Evolutionary conservation across 179 eudicot species (phyloP), one percentile per base, ranked within the genome.

Genomic region (Pouteria campechiana): DNA sequence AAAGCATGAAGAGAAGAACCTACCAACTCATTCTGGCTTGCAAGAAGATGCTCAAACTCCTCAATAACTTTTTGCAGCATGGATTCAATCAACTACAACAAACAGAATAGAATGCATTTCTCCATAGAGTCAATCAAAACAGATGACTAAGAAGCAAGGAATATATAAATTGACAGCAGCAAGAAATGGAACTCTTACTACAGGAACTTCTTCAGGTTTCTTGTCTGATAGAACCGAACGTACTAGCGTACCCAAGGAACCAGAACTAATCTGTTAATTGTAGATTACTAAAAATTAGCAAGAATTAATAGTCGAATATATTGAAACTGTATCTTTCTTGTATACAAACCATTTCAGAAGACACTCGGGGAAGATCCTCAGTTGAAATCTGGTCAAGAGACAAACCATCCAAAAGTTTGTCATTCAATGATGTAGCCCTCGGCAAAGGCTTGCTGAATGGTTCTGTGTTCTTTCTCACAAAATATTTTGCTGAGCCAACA

Each of bases 131-230:
- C n/a, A n/a, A n/a, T n/a, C n/a, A n/a, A n/a, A 13, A 12, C 12
- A 21, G 3, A 40, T 6, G 11, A 29, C 11, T 37, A 29, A 40
- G 8, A 19, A 41, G n/a, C 19, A 17, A 3, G 4, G 33, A 4
- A 37, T 5, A 41, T 36, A 4, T 21, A n/a, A n/a, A n/a, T n/a
- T 4, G 35, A 40, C 16, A 42, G n/a, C 6, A 41, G 13, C 21
- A 7, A 46, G 37, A 11, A 36, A 55, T 16, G 19, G 11, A 14
- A 39, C 45, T 55, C 82, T 57, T 67, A 90, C 98, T 65, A 57
- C 81, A 37, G 95, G 95, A 60, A 90, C 73, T 66, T 90, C 98
- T 48, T 90, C 98, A 29, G 90, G 93, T 53, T 74, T 85, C 69
- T 86, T 90, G 48, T 90, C 95, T 8, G 63, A 59, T 57, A 90